These are phyloP conservation scores for Lactarius akahatsu DNA, from an alignment of 768 basidiomycete species.

Conservation along the genomic window DNA sequence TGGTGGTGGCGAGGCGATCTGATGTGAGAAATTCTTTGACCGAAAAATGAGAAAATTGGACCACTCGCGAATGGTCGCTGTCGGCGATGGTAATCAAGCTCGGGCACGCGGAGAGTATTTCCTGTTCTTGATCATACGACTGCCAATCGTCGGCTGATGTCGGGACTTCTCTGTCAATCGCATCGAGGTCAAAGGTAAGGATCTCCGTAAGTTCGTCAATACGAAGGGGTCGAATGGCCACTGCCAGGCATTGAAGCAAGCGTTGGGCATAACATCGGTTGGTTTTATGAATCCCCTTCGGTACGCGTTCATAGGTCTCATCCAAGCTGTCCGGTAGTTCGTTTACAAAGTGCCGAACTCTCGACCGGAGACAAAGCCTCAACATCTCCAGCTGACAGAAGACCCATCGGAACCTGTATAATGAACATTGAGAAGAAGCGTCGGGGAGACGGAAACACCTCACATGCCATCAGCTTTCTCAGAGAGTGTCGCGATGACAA, in stretches of 20 bases:
- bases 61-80: neutral
- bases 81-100: neutral
- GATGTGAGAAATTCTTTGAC: neutral
- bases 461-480: neutral
- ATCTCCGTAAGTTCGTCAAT: neutral
- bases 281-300: neutral
- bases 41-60: neutral
- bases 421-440: neutral
- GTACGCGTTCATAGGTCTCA: neutral
- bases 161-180: neutral
- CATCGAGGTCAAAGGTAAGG: neutral
- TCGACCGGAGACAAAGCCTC: neutral
- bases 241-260: neutral
- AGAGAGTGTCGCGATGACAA: neutral
- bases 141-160: neutral
- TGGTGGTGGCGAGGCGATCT: neutral
- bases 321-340: neutral
- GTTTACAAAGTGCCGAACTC: neutral
- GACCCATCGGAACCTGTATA: neutral
- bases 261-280: neutral
- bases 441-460: neutral
- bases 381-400: neutral
- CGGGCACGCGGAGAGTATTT: neutral
- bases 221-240: neutral
- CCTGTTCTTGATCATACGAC: neutral